Conservation (phyloP, 495 filamentous ascomycete genomes). For the Talaromyces liani region DNA sequence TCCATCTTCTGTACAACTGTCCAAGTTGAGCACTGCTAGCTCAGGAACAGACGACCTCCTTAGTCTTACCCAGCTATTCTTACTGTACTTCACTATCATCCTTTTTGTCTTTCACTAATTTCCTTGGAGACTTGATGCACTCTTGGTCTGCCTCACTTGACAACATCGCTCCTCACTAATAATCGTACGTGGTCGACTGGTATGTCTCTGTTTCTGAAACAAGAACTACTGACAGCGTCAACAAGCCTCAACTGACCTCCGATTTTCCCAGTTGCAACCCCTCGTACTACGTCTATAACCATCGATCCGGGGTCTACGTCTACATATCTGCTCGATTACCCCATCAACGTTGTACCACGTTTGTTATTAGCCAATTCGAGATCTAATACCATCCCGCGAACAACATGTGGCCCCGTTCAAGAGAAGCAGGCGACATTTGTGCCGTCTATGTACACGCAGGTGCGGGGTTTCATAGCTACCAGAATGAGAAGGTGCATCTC, state of each 20-base stretch:
- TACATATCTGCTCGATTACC: neutral
- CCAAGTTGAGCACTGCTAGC: neutral
- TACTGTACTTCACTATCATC: neutral
- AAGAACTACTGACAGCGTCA: neutral
- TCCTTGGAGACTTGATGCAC: neutral
- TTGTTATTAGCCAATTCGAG: neutral
- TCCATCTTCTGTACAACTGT: neutral
- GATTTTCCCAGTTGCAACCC: neutral
- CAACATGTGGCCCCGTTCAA: slow-evolving; percentile 22
- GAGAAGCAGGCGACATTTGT: slow-evolving; percentile 36
- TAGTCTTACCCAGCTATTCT: slow-evolving; percentile 3
- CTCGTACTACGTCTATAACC: neutral
- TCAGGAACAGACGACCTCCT: neutral
- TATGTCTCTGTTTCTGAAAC: neutral
- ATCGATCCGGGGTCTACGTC: neutral
- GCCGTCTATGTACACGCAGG: slow-evolving; percentile 96
- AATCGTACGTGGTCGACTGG: neutral
- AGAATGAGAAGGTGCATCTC: slow-evolving; percentile 78
- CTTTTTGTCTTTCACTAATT: neutral
- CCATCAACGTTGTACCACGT: neutral
- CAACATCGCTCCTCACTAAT: neutral
- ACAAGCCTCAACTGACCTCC: neutral
- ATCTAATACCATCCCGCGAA: neutral
- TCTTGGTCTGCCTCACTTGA: neutral
- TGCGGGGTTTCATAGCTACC: slow-evolving; percentile 82